These are phyloP conservation scores for Eragrostis curvula DNA, from an alignment of 176 grass and related monocot genomes.

Conservation along the genomic window DNA sequence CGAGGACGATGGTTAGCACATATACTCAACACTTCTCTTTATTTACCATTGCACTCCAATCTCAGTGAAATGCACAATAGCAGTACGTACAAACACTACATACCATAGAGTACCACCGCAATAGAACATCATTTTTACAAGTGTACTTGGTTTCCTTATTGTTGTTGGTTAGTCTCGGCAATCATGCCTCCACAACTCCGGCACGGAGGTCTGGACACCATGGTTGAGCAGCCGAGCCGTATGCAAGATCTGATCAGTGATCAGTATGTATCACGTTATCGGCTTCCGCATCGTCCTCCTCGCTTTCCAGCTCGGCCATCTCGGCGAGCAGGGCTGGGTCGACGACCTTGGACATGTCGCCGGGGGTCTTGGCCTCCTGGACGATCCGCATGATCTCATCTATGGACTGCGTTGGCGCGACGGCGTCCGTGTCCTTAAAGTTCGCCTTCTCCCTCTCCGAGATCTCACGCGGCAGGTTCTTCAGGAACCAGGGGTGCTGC, in stretches of 20 bases:
- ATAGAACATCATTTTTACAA: not conserved
- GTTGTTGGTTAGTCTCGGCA: not conserved
- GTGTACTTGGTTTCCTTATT: not conserved
- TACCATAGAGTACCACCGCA: not conserved
- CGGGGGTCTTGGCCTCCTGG: slow-evolving; percentile 67
- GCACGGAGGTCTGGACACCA: not conserved
- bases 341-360: slow-evolving; percentile 41
- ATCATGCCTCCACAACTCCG: not conserved
- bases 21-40: not conserved
- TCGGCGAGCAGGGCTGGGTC: slow-evolving; percentile 51
- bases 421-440: slow-evolving; percentile 40
- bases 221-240: not conserved
- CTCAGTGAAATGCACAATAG: not conserved
- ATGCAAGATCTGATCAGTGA: not conserved
- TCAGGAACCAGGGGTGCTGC: slow-evolving; percentile 83
- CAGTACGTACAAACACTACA: not conserved
- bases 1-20: too few species aligned
- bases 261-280: slow-evolving; percentile 43
- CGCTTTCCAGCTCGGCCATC: slow-evolving; percentile 58
- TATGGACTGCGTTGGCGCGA: slow-evolving; percentile 46
- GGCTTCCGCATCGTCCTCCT: slow-evolving; percentile 48
- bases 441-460: slow-evolving; percentile 67
- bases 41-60: slow-evolving; percentile 6
- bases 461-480: slow-evolving; percentile 83
- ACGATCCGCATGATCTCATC: slow-evolving; percentile 93